These are phyloP conservation scores for Lactarius sanguifluus DNA, from an alignment of 768 basidiomycete species.

Conservation along the genomic window DNA sequence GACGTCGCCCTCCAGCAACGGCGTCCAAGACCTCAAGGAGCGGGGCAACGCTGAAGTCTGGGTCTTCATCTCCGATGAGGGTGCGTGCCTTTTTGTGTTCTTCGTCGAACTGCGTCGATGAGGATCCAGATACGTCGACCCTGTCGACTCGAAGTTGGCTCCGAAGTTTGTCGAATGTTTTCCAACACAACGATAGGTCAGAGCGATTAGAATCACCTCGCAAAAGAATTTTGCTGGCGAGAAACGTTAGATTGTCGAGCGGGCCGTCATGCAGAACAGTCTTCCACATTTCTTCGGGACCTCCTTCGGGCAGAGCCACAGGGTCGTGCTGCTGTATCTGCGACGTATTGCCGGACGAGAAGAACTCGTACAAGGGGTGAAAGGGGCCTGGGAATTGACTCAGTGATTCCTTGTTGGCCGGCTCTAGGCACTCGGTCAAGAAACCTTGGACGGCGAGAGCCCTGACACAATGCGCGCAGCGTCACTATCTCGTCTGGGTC, in stretches of 20 bases:
- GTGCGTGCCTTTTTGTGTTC: not conserved
- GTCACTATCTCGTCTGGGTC: not conserved
- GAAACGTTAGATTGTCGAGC: slow-evolving; percentile 9
- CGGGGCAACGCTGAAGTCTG: not conserved
- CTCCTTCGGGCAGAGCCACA: not conserved
- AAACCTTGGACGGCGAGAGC: slow-evolving; percentile 11
- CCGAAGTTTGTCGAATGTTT: slow-evolving; percentile 15
- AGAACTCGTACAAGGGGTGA: not conserved
- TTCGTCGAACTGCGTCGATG: not conserved
- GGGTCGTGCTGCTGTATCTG: too few relatives aligned
- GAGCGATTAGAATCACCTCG: not conserved
- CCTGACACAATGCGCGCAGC: slow-evolving; percentile 13
- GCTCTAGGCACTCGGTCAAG: not conserved
- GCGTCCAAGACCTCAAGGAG: slow-evolving; percentile 1
- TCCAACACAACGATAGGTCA: slow-evolving; percentile 15
- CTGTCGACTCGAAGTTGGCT: not conserved
- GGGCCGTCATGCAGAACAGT: slow-evolving; percentile 7
- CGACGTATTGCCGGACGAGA: not conserved
- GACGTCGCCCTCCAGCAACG: not conserved
- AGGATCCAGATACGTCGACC: not conserved
- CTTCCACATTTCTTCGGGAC: not conserved
- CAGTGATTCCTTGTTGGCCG: not conserved
- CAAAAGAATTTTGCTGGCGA: not conserved
- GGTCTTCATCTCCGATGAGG: not conserved
- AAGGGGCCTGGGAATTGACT: not conserved